Evolutionary conservation across 768 basidiomycete species (phyloP).

Genomic region (Russula sp.): DNA sequence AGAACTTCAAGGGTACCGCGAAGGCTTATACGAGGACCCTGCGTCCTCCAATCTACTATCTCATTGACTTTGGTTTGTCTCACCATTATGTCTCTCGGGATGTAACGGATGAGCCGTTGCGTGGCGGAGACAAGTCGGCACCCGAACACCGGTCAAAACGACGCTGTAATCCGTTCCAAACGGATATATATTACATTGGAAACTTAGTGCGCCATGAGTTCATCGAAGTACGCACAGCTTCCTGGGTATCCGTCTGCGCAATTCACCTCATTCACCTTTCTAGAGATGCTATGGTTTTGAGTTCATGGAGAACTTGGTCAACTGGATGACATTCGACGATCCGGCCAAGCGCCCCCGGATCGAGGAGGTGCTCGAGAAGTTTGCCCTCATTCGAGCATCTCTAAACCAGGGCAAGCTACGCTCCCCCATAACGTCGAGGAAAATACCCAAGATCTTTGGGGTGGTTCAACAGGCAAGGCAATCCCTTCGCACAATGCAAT

Average conservation of each 20-base stretch:
- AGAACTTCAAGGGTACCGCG: constrained; percentile 31
- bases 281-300: constrained; percentile 33
- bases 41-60: constrained; percentile 34
- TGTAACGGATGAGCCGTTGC: constrained; percentile 35
- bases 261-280: neutral
- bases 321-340: constrained; percentile 33
- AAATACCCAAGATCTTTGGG: neutral
- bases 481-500: constrained; percentile 4
- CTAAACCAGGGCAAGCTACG: constrained; percentile 18
- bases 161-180: constrained; percentile 37
- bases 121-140: constrained; percentile 45
- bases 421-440: constrained; percentile 9
- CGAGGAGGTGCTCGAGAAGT: constrained; percentile 13
- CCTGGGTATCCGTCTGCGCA: neutral
- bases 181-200: constrained; percentile 40
- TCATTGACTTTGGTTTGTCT: constrained; percentile 36
- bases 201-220: constrained; percentile 37
- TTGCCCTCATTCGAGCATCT: constrained; percentile 9
- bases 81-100: constrained; percentile 33
- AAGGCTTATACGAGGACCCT: constrained; percentile 31
- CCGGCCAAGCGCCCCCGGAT: constrained; percentile 35
- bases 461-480: constrained; percentile 1
- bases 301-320: constrained; percentile 34
- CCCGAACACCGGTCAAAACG: constrained; percentile 35
- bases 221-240: constrained; percentile 31